Conservation (phyloP, 306 rosid genomes). For the Fragaria iinumae region DNA sequence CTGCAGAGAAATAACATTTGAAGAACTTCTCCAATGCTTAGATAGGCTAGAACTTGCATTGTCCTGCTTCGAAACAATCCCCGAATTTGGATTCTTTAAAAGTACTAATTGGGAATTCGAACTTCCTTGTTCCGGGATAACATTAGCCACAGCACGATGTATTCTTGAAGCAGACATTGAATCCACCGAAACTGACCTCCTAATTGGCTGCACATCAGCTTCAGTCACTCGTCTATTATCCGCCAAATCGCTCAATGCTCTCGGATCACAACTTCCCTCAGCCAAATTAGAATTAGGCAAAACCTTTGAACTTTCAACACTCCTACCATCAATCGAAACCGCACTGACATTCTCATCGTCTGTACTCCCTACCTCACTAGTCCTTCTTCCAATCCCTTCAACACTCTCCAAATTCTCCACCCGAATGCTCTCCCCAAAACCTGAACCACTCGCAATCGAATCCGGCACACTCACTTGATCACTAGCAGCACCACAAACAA, state of each 20-base stretch:
- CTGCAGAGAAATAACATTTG: constrained; percentile 41
- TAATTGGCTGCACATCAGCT: constrained; percentile 33
- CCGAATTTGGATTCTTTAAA: constrained; percentile 8
- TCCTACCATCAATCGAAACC: constrained; percentile 2
- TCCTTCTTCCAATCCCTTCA: constrained; percentile 26
- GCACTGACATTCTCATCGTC: constrained; percentile 20
- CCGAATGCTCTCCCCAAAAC: constrained; percentile 21
- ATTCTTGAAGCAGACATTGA: constrained; percentile 29
- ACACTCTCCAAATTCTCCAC: constrained; percentile 23
- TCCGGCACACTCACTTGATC: constrained; percentile 15
- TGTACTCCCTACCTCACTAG: constrained; percentile 19
- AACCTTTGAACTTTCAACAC: constrained; percentile 21
- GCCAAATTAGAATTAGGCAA: constrained; percentile 18
- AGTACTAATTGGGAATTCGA: constrained; percentile 18
- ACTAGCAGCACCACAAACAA: constrained; percentile 26
- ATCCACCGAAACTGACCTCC: constrained; percentile 49
- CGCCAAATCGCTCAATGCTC: constrained; percentile 22
- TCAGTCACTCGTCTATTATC: constrained; percentile 18
- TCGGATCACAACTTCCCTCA: constrained; percentile 17
- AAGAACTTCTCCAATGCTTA: constrained; percentile 35
- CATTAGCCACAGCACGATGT: constrained; percentile 26
- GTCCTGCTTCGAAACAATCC: constrained; percentile 28
- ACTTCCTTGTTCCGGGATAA: constrained; percentile 29
- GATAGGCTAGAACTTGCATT: constrained; percentile 27
- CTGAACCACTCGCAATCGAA: constrained; percentile 21